A percentile compares a stretch with the other conserved stretches of the same genome.
Evolutionary conservation across 345 rosid species (phyloP).

Genomic region (Gossypium thurberi): DNA sequence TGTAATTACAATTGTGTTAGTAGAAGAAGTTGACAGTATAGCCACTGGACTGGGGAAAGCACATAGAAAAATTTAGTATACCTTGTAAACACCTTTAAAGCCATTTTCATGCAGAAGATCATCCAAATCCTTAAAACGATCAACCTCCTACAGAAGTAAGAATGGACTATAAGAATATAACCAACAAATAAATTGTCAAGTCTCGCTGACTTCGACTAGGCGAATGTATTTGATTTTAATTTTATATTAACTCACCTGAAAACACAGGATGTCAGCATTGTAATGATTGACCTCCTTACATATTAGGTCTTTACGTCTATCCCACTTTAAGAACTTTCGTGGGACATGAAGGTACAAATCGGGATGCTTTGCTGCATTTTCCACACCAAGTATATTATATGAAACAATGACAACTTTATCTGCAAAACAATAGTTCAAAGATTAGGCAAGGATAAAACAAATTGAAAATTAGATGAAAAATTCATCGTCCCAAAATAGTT

Average conservation of each 20-base stretch:
- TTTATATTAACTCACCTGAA: conserved; percentile 48
- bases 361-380: conserved; percentile 59
- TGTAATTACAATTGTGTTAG: conserved; percentile 12
- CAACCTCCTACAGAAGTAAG: conserved; percentile 55
- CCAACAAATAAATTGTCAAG: background rate
- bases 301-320: conserved; percentile 52
- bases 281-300: conserved; percentile 50
- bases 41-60: background rate
- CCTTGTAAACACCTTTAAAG: conserved; percentile 74
- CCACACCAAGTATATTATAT: conserved; percentile 66
- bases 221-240: background rate
- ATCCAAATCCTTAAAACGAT: conserved; percentile 54
- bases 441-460: background rate
- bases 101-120: conserved; percentile 47
- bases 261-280: conserved; percentile 56
- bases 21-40: background rate
- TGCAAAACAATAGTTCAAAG: conserved; percentile 19
- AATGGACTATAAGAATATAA: conserved; percentile 9
- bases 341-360: conserved; percentile 46
- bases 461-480: background rate
- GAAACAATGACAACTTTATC: conserved; percentile 61
- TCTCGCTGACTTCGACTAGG: background rate
- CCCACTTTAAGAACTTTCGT: conserved; percentile 47
- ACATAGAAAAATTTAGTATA: conserved; percentile 17
- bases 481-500: background rate